phyloP scores from a whole-genome alignment of 1,284 basidiomycete genomes.

The Caloboletus inedulis region DNA sequence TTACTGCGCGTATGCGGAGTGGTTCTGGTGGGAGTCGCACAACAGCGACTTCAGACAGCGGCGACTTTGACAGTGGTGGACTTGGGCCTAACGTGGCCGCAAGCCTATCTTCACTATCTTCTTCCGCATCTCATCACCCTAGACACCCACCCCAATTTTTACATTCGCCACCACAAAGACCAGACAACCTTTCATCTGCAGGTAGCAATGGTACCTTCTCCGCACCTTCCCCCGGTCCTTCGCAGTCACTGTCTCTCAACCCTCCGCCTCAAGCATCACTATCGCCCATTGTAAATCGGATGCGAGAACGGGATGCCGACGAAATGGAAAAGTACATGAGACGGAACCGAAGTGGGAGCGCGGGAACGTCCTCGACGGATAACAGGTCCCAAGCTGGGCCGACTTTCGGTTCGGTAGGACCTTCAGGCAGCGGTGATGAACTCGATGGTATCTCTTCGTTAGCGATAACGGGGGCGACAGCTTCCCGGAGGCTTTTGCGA shows the following conservation, averaged over 20 bases:
- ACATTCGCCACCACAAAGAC: constrained; percentile 41
- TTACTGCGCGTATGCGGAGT: constrained; percentile 61
- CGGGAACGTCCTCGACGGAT: constrained; percentile 66
- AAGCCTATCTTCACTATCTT: constrained; percentile 52
- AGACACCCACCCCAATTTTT: constrained; percentile 50
- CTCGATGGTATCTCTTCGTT: constrained; percentile 46
- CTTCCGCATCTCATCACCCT: constrained; percentile 43
- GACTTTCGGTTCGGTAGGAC: constrained; percentile 46
- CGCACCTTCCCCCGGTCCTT: constrained; percentile 42
- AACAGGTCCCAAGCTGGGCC: constrained; percentile 56
- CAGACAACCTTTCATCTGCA: constrained; percentile 34
- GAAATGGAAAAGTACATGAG: constrained; percentile 80
- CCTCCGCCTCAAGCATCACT: constrained; percentile 41
- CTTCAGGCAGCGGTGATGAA: constrained; percentile 52
- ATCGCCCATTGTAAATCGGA: constrained; percentile 71
- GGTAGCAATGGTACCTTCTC: constrained; percentile 48
- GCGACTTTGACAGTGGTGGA: constrained; percentile 51
- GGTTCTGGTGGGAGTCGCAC: constrained; percentile 77
- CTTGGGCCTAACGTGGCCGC: constrained; percentile 36
- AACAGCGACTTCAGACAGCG: constrained; percentile 70
- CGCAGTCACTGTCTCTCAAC: constrained; percentile 37
- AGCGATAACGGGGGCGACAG: constrained; percentile 51
- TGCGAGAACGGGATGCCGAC: constrained; percentile 76
- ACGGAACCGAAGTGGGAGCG: constrained; percentile 75
- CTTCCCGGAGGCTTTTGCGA: constrained; percentile 51